Conservation (phyloP, 2,329 filamentous ascomycete species). For the Gliomastix tumulicola region DNA sequence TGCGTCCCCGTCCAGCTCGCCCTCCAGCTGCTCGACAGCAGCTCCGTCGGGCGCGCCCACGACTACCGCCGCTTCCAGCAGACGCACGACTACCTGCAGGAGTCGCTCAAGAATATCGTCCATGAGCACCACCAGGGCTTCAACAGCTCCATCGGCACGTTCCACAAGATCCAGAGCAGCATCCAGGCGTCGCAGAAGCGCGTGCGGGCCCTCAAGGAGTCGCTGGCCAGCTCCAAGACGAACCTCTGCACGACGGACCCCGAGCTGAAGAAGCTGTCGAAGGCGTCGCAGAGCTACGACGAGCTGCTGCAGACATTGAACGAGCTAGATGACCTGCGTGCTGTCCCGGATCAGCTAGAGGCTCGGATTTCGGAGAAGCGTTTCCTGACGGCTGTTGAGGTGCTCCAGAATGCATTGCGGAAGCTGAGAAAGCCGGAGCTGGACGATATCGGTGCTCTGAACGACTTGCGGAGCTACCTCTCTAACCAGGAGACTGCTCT, state of each 20-base stretch:
- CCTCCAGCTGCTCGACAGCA: slow-evolving; percentile 89
- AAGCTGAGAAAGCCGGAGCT: slow-evolving; percentile 82
- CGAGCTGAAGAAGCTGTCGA: slow-evolving; percentile 83
- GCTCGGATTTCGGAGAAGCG: slow-evolving; percentile 93
- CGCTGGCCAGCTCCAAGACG: slow-evolving; percentile 71
- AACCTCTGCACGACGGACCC: slow-evolving; percentile 81
- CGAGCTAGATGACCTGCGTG: slow-evolving; percentile 80
- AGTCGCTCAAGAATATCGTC: slow-evolving; percentile 87
- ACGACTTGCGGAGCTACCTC: slow-evolving; percentile 80
- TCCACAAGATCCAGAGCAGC: slow-evolving; percentile 95
- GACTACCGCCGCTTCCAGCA: slow-evolving; percentile 80
- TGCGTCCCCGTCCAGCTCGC: slow-evolving; percentile 91
- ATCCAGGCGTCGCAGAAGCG: slow-evolving; percentile 83
- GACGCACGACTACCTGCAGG: slow-evolving; percentile 83
- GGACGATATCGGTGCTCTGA: slow-evolving; percentile 83
- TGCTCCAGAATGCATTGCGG: slow-evolving; percentile 79
- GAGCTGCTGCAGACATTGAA: slow-evolving; percentile 77
- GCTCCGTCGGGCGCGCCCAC: slow-evolving; percentile 85
- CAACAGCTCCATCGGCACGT: slow-evolving; percentile 97
- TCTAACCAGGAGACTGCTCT: slow-evolving; percentile 87
- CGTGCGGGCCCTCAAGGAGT: slow-evolving; percentile 75
- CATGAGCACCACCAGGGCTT: slow-evolving; percentile 99
- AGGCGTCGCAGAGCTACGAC: slow-evolving; percentile 84
- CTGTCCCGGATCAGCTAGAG: slow-evolving; percentile 87
- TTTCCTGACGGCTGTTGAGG: slow-evolving; percentile 86